These are phyloP conservation scores for Decorospora gaudefroyi DNA, from an alignment of 2,329 filamentous ascomycete species.

Conservation along the genomic window DNA sequence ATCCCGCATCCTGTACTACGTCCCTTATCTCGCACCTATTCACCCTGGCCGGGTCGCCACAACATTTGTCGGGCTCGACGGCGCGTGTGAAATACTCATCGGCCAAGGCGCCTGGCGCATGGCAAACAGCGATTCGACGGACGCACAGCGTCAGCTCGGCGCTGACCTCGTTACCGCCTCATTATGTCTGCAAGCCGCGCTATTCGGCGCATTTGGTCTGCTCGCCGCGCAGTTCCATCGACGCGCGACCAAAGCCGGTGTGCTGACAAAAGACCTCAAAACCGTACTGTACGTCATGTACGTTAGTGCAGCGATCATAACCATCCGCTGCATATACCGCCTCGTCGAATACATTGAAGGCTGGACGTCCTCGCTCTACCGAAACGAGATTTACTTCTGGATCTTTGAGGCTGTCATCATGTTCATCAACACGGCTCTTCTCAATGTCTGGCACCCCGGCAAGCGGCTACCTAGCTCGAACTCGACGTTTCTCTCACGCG, in stretches of 20 bases:
- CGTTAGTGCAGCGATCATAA: conserved; percentile 54
- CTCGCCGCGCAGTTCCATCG: conserved; percentile 55
- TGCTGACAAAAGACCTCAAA: conserved; percentile 53
- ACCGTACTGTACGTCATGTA: conserved; percentile 55
- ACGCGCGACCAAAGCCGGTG: conserved; percentile 46
- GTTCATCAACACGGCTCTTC: conserved; percentile 56
- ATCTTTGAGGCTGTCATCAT: conserved; percentile 60
- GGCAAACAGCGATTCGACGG: conserved; percentile 47
- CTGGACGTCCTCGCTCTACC: conserved; percentile 45
- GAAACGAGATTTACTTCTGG: conserved; percentile 60
- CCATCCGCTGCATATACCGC: conserved; percentile 58
- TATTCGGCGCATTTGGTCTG: conserved; percentile 56
- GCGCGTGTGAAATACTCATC: conserved; percentile 57
- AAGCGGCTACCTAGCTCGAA: conserved; percentile 55
- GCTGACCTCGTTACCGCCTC: conserved; percentile 55
- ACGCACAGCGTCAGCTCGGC: conserved; percentile 49
- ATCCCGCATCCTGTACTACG: conserved; percentile 63
- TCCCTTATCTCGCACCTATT: conserved; percentile 63
- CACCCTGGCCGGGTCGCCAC: conserved; percentile 64
- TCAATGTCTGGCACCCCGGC: conserved; percentile 60
- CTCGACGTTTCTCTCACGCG: conserved; percentile 56
- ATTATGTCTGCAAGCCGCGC: conserved; percentile 56
- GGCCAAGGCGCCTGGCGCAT: conserved; percentile 57
- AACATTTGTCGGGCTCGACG: conserved; percentile 59
- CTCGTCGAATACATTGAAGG: conserved; percentile 56